Percentiles rank a stretch among this genome's conserved stretches.
phyloP scores from a whole-genome alignment of 2,329 filamentous ascomycete species.

The Botryosphaeria dothidea region DNA sequence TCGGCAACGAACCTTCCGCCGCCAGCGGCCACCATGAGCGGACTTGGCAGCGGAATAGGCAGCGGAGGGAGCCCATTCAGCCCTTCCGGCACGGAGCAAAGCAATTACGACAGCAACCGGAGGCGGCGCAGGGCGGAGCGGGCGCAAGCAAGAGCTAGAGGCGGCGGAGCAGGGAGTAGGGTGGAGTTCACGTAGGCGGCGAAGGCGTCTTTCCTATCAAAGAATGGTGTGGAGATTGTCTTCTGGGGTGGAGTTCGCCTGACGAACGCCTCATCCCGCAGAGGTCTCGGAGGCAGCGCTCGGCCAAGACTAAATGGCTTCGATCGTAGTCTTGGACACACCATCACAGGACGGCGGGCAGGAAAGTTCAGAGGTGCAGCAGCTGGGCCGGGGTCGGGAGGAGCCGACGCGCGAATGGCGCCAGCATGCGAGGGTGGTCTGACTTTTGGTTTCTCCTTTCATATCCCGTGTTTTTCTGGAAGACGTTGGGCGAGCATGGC shows the following conservation, averaged over 20 bases:
- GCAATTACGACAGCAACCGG: conserved; percentile 41
- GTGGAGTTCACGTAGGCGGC: conserved; percentile 39
- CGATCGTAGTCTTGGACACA: neutral
- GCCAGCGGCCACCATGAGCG: conserved; percentile 6
- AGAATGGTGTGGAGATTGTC: conserved; percentile 34
- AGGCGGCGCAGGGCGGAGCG: conserved; percentile 40
- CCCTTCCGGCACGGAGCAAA: conserved; percentile 38
- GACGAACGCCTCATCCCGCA: conserved; percentile 20
- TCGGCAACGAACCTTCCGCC: neutral
- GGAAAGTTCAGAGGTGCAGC: neutral
- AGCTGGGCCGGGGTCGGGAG: neutral
- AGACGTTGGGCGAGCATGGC: conserved; percentile 7
- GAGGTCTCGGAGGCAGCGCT: neutral
- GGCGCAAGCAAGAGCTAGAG: conserved; percentile 37
- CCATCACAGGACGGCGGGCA: neutral
- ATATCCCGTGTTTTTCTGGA: neutral
- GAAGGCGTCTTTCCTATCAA: conserved; percentile 20
- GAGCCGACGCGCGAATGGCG: conserved; percentile 4
- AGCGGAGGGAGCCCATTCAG: conserved; percentile 31
- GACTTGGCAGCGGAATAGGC: conserved; percentile 30
- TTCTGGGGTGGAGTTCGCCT: conserved; percentile 43
- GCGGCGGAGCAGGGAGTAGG: conserved; percentile 26
- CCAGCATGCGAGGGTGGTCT: neutral
- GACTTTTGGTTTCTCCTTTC: conserved; percentile 1
- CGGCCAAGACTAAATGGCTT: neutral